Evolutionary conservation across 139 green algal genomes (phyloP).

Genomic region (Asterochloris sp.): DNA sequence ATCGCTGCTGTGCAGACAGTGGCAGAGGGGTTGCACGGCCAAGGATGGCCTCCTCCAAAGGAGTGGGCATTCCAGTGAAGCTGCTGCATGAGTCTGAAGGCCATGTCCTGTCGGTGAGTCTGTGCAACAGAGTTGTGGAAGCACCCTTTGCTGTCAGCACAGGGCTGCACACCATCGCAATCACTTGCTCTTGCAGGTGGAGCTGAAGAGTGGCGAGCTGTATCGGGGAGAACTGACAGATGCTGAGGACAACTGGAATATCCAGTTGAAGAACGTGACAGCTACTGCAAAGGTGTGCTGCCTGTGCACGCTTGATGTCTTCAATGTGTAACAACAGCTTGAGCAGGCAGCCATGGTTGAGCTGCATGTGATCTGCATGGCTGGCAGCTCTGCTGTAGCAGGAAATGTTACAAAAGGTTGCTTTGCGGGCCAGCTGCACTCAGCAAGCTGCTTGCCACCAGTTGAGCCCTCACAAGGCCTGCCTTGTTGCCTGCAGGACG

Average conservation of each 20-base stretch:
- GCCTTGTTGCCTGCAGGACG: slow-evolving; percentile 43
- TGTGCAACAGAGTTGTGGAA: not conserved
- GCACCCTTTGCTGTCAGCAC: not conserved
- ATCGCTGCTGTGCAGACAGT: too few relatives aligned
- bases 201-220: slow-evolving; percentile 95
- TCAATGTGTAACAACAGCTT: not conserved
- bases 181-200: slow-evolving; percentile 50
- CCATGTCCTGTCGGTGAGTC: slow-evolving; percentile 83
- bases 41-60: slow-evolving; percentile 50
- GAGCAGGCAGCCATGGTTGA: not conserved
- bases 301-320: not conserved
- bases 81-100: slow-evolving; percentile 97
- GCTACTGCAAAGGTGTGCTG: slow-evolving; percentile 67
- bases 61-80: slow-evolving; percentile 87
- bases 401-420: not conserved
- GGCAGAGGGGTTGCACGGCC: too few relatives aligned
- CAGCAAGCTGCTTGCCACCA: not conserved
- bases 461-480: not conserved
- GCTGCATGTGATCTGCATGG: not conserved
- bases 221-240: slow-evolving; percentile 92
- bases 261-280: slow-evolving; percentile 91
- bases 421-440: not conserved
- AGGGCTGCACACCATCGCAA: not conserved
- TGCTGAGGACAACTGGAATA: slow-evolving; percentile 99
- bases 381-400: not conserved